Evolutionary conservation across 371 early-diverging fungal genomes (phyloP).

Genomic region (Dentiscutata heterogama): DNA sequence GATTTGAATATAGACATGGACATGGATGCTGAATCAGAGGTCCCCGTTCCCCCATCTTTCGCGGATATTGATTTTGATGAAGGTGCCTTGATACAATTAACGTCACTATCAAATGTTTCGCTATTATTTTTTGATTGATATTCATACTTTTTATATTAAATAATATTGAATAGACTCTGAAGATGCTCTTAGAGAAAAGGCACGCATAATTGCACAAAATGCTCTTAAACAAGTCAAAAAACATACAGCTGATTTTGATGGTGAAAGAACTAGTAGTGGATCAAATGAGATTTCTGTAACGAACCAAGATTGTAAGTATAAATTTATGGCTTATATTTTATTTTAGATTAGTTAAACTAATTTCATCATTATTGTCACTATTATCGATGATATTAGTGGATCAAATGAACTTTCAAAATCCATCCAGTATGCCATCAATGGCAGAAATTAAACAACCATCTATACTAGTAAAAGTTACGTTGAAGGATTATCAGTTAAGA

Average conservation of each 20-base stretch:
- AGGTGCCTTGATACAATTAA: conserved; percentile 46
- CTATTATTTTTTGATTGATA: neutral
- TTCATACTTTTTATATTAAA: neutral
- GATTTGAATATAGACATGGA: conserved; percentile 45
- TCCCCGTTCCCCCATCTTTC: conserved; percentile 48
- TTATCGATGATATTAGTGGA: conserved; percentile 58
- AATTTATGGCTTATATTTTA: no score
- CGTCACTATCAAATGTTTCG: neutral
- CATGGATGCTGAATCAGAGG: conserved; percentile 45
- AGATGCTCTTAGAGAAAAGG: conserved; percentile 73
- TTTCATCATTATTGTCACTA: neutral
- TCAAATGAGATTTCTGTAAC: conserved; percentile 62
- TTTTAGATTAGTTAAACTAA: no score
- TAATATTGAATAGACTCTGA: conserved; percentile 66
- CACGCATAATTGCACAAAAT: conserved; percentile 79
- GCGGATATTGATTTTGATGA: conserved; percentile 84
- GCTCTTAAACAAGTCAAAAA: conserved; percentile 82
- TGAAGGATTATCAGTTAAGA: conserved; percentile 97
- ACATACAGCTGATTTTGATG: conserved; percentile 79
- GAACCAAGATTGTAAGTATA: conserved; percentile 61
- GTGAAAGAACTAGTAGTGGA: conserved; percentile 59
- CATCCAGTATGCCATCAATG: conserved; percentile 78
- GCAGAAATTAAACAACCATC: conserved; percentile 84
- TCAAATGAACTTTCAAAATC: conserved; percentile 87
- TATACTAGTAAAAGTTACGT: conserved; percentile 84